Evolutionary conservation across 2,329 filamentous ascomycete species (phyloP).

Genomic region (Herpotrichia juniperi): DNA sequence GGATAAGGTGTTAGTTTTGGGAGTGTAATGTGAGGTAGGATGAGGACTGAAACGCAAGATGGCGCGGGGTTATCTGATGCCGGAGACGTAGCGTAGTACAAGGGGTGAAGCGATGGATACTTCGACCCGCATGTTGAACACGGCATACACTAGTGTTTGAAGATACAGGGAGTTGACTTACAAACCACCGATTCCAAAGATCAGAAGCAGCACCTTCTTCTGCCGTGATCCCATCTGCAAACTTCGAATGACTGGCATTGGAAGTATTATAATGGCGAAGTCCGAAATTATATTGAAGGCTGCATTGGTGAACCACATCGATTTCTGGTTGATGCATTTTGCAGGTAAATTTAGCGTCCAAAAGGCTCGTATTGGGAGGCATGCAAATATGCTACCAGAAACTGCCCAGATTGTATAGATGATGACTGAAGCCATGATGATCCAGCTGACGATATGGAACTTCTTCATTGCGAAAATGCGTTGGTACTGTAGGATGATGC

Average conservation of each 20-base stretch:
- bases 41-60: conserved; percentile 37
- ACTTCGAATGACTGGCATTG: conserved; percentile 40
- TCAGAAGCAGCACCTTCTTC: conserved; percentile 42
- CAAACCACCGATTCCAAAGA: conserved; percentile 50
- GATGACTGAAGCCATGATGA: conserved; percentile 30
- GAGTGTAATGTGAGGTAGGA: conserved; percentile 43
- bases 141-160: not conserved
- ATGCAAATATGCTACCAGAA: conserved; percentile 40
- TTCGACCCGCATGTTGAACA: not conserved
- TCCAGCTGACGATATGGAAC: conserved; percentile 32
- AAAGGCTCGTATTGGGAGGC: conserved; percentile 37
- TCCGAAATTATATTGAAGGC: conserved; percentile 41
- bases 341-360: conserved; percentile 37
- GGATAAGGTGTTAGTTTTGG: conserved; percentile 31
- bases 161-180: conserved; percentile 29
- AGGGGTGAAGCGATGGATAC: not conserved
- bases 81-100: not conserved
- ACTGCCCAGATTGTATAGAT: conserved; percentile 38
- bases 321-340: conserved; percentile 36
- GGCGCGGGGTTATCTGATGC: conserved; percentile 31
- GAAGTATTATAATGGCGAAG: conserved; percentile 40
- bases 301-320: conserved; percentile 39
- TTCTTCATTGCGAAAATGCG: conserved; percentile 36
- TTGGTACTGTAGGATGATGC: conserved; percentile 40
- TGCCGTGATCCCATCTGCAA: conserved; percentile 43